Evolutionary conservation across 1,284 basidiomycete genomes (phyloP), one percentile per base, ranked within the genome.

Genomic region (Tilletia walkeri): DNA sequence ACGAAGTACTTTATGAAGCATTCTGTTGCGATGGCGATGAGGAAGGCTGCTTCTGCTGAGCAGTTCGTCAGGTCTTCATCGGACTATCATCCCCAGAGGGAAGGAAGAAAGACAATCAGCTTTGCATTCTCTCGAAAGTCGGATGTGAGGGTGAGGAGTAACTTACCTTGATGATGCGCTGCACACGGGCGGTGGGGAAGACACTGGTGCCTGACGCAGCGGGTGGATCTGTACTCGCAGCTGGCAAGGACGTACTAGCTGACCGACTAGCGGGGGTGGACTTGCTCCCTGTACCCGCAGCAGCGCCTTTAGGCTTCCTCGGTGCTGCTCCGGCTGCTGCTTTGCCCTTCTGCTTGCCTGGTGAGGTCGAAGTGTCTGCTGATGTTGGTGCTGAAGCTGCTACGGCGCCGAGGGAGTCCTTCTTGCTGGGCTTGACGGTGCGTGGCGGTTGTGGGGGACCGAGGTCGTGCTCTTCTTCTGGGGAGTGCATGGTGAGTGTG

Each of bases 1-100:
- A 49, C 47, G 36, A 67, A 41, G 49, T 50, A 41, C 30, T 67
- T 67, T n/a, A 67, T 50, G 66, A 67, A 67, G 49, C 41, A 41
- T 41, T 67, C 66, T 4, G 66, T 53, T 16, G 66, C 66, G 36
- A 54, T 54, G 36, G 66, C 50, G 66, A 67, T 67, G 20, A 67
- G 48, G 50, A 67, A 67, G 49, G 50, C 50, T 47, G 66, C 47
- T 18, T 67, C 66, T 12, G 36, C 18, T n/a, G 66, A 67, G 30
- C 36, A 39, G 16, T 50, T 50, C 16, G 36, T 49, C 18, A 67
- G 18, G 30, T 54, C 50, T 9, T 67, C 48, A 24, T 67, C 66
- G 10, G 66, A 34, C 59, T 63, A 34, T 30, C 41, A 45, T 14
- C 9, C 41, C 6, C 9, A 45, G 41, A 12, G 14, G 50, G n/a